Conservation (phyloP, 371 early-diverging fungal genomes). For the Cokeromyces recurvatus region DNA sequence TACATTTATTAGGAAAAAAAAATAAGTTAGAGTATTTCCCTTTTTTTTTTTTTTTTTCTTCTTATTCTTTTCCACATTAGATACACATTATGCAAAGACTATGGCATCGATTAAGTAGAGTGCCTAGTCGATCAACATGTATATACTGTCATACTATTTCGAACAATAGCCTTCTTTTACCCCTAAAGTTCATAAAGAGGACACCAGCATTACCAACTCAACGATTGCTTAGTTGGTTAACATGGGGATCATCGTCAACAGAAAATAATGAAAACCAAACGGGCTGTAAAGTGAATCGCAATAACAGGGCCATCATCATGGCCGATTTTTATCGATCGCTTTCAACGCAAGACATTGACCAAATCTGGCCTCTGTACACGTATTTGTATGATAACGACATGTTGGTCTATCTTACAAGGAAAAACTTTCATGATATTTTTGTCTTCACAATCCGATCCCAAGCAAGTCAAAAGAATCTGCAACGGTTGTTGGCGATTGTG, state of each 20-base stretch:
- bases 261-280: neutral
- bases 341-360: conserved; percentile 39
- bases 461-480: conserved; percentile 31
- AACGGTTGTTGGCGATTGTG: conserved; percentile 29
- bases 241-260: too few species aligned
- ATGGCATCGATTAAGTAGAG: conserved; percentile 23
- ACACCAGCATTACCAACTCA: neutral
- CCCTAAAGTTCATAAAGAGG: neutral
- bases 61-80: too few species aligned
- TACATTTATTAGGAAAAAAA: too few species aligned
- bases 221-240: too few species aligned
- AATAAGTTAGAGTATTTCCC: neutral
- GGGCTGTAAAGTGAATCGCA: too few species aligned
- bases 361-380: conserved; percentile 45
- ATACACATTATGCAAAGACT: conserved; percentile 19
- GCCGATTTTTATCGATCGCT: conserved; percentile 35
- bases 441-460: conserved; percentile 22
- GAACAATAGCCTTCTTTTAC: neutral
- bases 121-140: conserved; percentile 18
- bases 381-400: conserved; percentile 26
- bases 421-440: conserved; percentile 30
- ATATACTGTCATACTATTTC: conserved; percentile 19
- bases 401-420: conserved; percentile 19
- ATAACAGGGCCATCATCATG: conserved; percentile 1
- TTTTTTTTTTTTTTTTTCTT: neutral